phyloP scores from a whole-genome alignment of 495 filamentous ascomycete genomes.

The Podospora didyma region DNA sequence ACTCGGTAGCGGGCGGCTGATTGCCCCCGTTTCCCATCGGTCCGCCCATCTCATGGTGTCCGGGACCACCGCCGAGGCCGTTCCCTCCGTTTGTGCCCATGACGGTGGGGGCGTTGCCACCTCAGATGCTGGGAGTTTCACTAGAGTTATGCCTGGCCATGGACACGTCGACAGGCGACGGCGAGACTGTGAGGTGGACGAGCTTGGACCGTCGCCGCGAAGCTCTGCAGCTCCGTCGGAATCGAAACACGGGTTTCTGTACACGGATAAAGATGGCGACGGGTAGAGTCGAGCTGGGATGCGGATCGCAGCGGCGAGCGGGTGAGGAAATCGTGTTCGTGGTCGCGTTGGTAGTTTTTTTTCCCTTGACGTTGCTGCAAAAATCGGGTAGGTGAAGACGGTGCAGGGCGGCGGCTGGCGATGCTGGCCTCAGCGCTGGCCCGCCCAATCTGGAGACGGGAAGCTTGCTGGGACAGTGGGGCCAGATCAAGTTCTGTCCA shows the following conservation, averaged over 20 bases:
- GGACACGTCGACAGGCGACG: conserved; percentile 20
- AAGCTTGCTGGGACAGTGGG: conserved; percentile 1
- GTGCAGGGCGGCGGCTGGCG: conserved; percentile 7
- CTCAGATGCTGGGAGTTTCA: conserved; percentile 40
- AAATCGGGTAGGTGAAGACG: conserved; percentile 9
- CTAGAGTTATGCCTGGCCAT: conserved; percentile 12
- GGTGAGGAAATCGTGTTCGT: background rate
- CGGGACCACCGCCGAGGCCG: conserved; percentile 50
- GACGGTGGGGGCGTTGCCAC: conserved; percentile 55
- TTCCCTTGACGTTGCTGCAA: conserved; percentile 7
- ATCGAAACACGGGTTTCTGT: background rate
- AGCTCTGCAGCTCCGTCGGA: conserved; percentile 1
- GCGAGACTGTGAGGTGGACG: background rate
- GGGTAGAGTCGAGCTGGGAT: background rate
- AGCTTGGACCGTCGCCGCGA: background rate
- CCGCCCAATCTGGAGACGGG: background rate
- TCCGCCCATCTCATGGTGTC: conserved; percentile 28
- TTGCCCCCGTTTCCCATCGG: conserved; percentile 43
- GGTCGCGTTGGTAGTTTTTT: conserved; percentile 4
- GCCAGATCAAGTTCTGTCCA: conserved; percentile 3
- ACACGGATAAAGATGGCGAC: too few relatives aligned
- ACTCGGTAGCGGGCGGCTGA: conserved; percentile 86
- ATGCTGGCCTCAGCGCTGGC: conserved; percentile 13
- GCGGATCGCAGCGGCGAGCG: background rate
- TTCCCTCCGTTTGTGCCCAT: conserved; percentile 64